Conservation (phyloP, 129 eudicot species). For the Smallanthus sonchifolius region DNA sequence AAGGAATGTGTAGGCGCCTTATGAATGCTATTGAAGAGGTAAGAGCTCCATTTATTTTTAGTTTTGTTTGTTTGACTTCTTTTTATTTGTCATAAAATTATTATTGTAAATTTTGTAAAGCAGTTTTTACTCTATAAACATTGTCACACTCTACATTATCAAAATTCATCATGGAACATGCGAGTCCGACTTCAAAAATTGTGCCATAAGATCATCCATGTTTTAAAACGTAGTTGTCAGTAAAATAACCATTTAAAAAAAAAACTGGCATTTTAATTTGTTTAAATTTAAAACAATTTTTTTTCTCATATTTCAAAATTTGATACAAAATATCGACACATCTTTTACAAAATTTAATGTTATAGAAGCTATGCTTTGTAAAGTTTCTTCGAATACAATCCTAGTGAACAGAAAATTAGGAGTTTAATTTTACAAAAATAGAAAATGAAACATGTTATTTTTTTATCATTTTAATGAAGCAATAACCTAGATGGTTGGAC, state of each 20-base stretch:
- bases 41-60: slow-evolving; percentile 6
- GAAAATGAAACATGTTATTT: not conserved
- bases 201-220: not conserved
- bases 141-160: not conserved
- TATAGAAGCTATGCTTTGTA: too few species aligned
- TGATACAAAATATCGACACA: not conserved
- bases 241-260: not conserved
- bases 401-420: not conserved
- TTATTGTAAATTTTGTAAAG: not conserved
- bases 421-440: not conserved
- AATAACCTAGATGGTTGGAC: not conserved
- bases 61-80: not conserved
- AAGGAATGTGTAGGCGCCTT: slow-evolving; percentile 92
- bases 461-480: not conserved
- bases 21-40: slow-evolving; percentile 83
- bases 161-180: not conserved
- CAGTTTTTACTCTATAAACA: not conserved
- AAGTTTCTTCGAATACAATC: not conserved
- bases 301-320: not conserved
- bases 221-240: not conserved
- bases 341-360: not conserved
- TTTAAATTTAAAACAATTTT: too few species aligned
- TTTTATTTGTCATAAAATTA: not conserved
- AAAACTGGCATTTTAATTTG: not conserved
- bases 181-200: not conserved